Evolutionary conservation across 75 land plant genomes (phyloP).

Genomic region (Chamaecyparis obtusa): DNA sequence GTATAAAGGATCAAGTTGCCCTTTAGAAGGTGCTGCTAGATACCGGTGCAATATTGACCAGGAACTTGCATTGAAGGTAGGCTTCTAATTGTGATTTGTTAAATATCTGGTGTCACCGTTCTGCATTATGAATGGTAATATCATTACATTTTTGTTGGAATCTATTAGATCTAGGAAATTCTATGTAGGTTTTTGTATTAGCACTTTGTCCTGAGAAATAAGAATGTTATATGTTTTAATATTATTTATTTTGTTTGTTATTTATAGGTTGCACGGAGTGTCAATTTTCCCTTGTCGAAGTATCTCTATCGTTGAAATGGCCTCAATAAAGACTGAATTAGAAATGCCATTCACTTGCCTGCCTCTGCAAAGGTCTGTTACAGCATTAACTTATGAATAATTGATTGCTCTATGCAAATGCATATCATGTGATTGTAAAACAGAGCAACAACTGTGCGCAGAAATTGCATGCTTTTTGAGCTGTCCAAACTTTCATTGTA

Average conservation of each 20-base stretch:
- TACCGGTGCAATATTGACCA: slow-evolving; percentile 71
- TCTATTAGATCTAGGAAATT: background rate
- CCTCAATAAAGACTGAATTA: background rate
- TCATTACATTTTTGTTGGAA: background rate
- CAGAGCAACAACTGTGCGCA: background rate
- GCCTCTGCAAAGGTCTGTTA: background rate
- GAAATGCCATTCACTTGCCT: background rate
- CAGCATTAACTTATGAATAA: background rate
- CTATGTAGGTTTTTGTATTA: background rate
- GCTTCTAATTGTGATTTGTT: background rate
- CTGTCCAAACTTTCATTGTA: background rate
- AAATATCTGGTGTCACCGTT: background rate
- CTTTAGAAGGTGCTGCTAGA: slow-evolving; percentile 81
- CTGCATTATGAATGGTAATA: background rate
- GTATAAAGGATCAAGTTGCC: slow-evolving; percentile 75
- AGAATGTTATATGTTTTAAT: background rate
- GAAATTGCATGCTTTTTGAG: background rate
- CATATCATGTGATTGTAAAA: background rate
- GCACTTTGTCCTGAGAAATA: background rate
- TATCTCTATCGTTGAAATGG: slow-evolving; percentile 59
- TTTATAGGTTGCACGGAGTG: slow-evolving; percentile 77
- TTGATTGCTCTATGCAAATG: background rate
- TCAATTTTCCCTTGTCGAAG: slow-evolving; percentile 79
- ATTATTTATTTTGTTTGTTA: slow-evolving; percentile 1
- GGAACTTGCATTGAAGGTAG: slow-evolving; percentile 82